phyloP scores from a whole-genome alignment of 2,329 filamentous ascomycete species.

The Botrytis pseudocinerea region DNA sequence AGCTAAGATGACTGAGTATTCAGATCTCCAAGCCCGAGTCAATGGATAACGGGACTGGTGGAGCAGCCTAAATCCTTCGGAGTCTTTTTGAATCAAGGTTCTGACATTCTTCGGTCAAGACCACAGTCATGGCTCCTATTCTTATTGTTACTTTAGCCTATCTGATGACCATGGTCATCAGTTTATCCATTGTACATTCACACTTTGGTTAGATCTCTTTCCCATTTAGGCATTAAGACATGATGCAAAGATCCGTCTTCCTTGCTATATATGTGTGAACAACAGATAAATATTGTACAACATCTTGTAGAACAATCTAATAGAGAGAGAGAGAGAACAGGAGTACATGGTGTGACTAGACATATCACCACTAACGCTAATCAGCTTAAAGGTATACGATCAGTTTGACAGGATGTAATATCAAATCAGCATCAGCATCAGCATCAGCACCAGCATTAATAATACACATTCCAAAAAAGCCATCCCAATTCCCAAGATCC shows the following conservation, averaged over 20 bases:
- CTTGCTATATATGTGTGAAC: constrained; percentile 3
- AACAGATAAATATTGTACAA: background rate
- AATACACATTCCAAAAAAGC: background rate
- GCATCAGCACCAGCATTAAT: background rate
- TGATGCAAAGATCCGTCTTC: background rate
- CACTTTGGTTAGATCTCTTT: background rate
- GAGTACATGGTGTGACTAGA: background rate
- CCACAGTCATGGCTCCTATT: background rate
- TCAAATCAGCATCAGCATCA: background rate
- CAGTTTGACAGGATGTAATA: background rate
- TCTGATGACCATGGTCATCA: background rate
- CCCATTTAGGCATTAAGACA: background rate
- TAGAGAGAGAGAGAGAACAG: background rate
- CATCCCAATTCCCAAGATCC: background rate
- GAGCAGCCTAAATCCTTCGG: background rate
- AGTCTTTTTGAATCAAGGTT: background rate
- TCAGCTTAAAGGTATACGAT: background rate
- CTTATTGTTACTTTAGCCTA: background rate
- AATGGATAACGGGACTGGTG: background rate
- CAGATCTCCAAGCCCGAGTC: background rate
- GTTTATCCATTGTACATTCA: background rate
- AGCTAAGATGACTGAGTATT: background rate
- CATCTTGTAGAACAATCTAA: background rate
- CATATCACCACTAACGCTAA: background rate
- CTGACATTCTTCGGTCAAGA: constrained; percentile 14